A percentile compares a stretch with the other conserved stretches of the same genome.
Conservation (phyloP, 2,329 filamentous ascomycete species). For the Botrytis deweyae region DNA sequence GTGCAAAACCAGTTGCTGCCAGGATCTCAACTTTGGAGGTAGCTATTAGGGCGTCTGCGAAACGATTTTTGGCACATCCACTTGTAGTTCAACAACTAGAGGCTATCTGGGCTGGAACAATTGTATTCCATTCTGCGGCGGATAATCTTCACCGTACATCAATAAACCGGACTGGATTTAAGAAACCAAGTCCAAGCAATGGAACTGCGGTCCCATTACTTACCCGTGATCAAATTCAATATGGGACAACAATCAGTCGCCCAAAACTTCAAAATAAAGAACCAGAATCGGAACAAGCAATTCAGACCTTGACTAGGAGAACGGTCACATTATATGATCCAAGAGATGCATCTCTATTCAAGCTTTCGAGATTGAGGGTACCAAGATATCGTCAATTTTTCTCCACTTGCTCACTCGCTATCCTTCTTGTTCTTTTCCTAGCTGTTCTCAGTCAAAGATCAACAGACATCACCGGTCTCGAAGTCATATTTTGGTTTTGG, state of each 20-base stretch:
- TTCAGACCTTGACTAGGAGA: constrained; percentile 41
- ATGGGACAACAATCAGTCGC: constrained; percentile 40
- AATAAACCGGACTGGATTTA: constrained; percentile 23
- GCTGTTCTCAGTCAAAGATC: constrained; percentile 77
- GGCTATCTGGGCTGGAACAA: constrained; percentile 93
- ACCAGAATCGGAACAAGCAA: constrained; percentile 30
- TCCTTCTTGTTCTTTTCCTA: constrained; percentile 81
- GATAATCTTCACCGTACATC: constrained; percentile 67
- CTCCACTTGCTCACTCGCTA: constrained; percentile 81
- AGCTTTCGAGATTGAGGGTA: constrained; percentile 84
- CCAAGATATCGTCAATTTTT: constrained; percentile 89
- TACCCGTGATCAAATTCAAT: constrained; percentile 33
- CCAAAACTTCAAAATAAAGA: background rate
- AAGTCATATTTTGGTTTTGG: constrained; percentile 96
- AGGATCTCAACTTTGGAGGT: constrained; percentile 90
- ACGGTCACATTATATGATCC: constrained; percentile 89
- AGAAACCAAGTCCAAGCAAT: constrained; percentile 25
- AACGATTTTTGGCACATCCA: constrained; percentile 88
- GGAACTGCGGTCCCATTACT: constrained; percentile 19
- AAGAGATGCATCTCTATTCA: constrained; percentile 84
- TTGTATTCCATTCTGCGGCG: constrained; percentile 88
- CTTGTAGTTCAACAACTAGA: constrained; percentile 93
- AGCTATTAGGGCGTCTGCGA: constrained; percentile 87
- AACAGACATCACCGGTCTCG: constrained; percentile 75
- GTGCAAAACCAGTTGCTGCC: constrained; percentile 59